phyloP scores from a whole-genome alignment of 225 moss, liverwort and hornwort species.

The Anthoceros angustus region DNA sequence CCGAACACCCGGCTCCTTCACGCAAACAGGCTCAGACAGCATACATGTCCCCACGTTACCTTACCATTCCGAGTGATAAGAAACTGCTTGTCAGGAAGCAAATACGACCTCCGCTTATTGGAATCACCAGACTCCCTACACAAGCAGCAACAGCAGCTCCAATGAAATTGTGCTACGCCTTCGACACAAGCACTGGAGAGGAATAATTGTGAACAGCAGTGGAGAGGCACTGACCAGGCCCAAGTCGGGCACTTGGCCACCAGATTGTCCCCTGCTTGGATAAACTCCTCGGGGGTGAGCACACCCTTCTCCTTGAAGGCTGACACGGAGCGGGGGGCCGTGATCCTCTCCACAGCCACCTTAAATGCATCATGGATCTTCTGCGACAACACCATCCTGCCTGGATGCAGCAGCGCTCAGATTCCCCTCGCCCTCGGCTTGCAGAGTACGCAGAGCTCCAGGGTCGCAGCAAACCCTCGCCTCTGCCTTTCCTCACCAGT shows the following conservation, averaged over 20 bases:
- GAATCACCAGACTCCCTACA: conserved; percentile 96
- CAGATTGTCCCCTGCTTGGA: conserved; percentile 92
- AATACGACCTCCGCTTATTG: conserved; percentile 67
- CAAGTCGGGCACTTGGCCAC: conserved; percentile 97
- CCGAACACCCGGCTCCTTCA: not conserved
- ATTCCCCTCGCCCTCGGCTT: not conserved
- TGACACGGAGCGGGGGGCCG: conserved; percentile 87
- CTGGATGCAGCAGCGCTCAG: not conserved
- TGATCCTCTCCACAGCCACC: conserved; percentile 93
- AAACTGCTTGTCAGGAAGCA: conserved; percentile 94
- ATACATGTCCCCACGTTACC: not conserved
- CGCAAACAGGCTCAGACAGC: not conserved
- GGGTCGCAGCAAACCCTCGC: too few relatives aligned
- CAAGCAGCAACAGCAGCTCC: conserved; percentile 10
- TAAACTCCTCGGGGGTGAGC: conserved; percentile 90
- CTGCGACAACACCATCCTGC: conserved; percentile 70
- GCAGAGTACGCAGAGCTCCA: too few relatives aligned
- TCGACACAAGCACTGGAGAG: too few relatives aligned
- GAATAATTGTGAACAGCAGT: too few relatives aligned
- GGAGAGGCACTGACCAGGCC: conserved; percentile 58
- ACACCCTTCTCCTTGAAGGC: conserved; percentile 99
- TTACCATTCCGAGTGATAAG: conserved; percentile 97
- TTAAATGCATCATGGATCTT: conserved; percentile 91
- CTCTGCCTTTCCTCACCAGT: too few relatives aligned
- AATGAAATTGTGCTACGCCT: too few relatives aligned